Conservation (phyloP, 441 rosid genomes). For the Francoa sonchifolia region DNA sequence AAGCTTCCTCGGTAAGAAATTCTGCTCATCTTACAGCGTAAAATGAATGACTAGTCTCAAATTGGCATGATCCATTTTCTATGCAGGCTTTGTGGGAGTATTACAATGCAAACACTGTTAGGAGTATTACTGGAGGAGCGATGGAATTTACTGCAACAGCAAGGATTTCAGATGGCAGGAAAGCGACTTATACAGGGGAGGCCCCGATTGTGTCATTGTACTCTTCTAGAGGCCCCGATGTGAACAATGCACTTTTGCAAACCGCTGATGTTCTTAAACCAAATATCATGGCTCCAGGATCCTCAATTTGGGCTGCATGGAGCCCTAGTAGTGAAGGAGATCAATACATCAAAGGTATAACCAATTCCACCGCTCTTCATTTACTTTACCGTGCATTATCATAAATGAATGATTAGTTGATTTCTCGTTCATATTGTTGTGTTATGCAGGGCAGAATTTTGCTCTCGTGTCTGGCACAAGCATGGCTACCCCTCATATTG, state of each 20-base stretch:
- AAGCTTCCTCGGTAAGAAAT: conserved; percentile 26
- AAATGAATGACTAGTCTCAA: neutral
- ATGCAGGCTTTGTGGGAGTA: conserved; percentile 41
- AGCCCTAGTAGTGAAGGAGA: conserved; percentile 25
- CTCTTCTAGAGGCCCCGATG: conserved; percentile 27
- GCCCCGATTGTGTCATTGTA: conserved; percentile 22
- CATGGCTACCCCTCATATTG: conserved; percentile 24
- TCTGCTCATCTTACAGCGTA: neutral
- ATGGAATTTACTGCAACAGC: conserved; percentile 18
- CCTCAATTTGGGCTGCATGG: conserved; percentile 28
- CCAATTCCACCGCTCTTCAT: too few relatives aligned
- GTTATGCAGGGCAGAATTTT: conserved; percentile 17
- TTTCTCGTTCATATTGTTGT: too few relatives aligned
- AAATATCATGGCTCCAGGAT: conserved; percentile 23
- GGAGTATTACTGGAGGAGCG: conserved; percentile 17
- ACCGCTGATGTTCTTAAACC: conserved; percentile 25
- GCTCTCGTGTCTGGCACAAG: conserved; percentile 23
- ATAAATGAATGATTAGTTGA: too few relatives aligned
- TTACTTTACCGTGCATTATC: too few relatives aligned
- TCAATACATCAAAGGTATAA: conserved; percentile 27
- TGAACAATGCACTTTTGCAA: conserved; percentile 18
- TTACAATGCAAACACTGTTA: conserved; percentile 30
- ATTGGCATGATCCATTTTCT: neutral
- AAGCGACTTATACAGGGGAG: conserved; percentile 13
- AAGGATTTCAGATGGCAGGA: conserved; percentile 22